Percentiles rank a stretch among this genome's conserved stretches.
Conservation (phyloP, 2,329 filamentous ascomycete species). For the Penicillium expansum region DNA sequence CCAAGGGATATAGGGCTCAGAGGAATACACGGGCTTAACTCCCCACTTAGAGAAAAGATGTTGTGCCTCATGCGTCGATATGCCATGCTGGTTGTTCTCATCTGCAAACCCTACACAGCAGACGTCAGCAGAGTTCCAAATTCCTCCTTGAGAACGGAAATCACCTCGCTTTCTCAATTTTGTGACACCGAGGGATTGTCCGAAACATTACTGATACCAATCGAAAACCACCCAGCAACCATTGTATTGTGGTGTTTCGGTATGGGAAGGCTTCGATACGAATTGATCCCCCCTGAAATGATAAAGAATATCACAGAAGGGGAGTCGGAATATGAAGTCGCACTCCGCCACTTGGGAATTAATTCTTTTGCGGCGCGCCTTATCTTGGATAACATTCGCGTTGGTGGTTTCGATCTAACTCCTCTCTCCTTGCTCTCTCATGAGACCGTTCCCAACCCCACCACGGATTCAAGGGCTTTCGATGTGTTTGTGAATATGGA, state of each 20-base stretch:
- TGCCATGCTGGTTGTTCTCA: background rate
- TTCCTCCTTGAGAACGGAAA: background rate
- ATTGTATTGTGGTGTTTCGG: conserved; percentile 1
- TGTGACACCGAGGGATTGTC: background rate
- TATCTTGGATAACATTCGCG: conserved; percentile 43
- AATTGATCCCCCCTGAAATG: background rate
- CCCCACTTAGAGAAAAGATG: background rate
- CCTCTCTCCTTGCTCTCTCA: background rate
- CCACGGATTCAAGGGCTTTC: background rate
- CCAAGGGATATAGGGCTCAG: background rate
- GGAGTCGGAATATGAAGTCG: conserved; percentile 36
- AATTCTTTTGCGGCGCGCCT: conserved; percentile 71
- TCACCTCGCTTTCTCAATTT: background rate
- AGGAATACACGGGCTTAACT: background rate
- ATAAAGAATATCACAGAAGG: conserved; percentile 62
- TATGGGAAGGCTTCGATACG: conserved; percentile 43
- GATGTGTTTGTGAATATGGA: background rate
- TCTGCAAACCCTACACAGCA: background rate
- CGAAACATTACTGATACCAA: background rate
- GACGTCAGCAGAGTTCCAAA: background rate
- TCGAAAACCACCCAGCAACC: conserved; percentile 36
- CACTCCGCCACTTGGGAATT: conserved; percentile 63
- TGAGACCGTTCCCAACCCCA: background rate
- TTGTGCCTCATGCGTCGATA: background rate
- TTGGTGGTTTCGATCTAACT: background rate